These are phyloP conservation scores for Sonneratia caseolaris DNA, from an alignment of 345 rosid species.

Conservation along the genomic window DNA sequence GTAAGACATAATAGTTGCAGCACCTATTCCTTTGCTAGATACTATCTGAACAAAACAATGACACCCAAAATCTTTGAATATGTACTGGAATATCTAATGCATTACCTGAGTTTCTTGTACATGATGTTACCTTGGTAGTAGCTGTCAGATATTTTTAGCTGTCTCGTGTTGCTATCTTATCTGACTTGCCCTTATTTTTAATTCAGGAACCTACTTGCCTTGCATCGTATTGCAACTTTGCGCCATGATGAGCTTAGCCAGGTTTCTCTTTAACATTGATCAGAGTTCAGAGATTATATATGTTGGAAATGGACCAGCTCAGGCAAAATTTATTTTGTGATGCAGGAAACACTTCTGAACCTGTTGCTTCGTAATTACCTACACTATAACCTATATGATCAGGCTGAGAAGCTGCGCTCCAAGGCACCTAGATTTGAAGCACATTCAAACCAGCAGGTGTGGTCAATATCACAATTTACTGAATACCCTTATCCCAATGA, in stretches of 20 bases:
- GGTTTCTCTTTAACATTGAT: slow-evolving; percentile 27
- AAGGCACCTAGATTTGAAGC: slow-evolving; percentile 91
- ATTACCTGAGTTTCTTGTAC: background rate
- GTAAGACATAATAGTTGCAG: slow-evolving; percentile 24
- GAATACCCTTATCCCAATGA: background rate
- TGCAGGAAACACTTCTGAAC: slow-evolving; percentile 88
- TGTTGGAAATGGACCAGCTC: slow-evolving; percentile 11
- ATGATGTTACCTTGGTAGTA: background rate
- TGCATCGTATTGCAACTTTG: slow-evolving; percentile 74
- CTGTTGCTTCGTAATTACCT: slow-evolving; percentile 74
- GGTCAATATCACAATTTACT: background rate
- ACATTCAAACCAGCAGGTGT: slow-evolving; percentile 85
- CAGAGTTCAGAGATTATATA: background rate
- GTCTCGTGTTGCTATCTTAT: background rate
- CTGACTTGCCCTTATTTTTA: background rate
- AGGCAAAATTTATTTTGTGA: slow-evolving; percentile 11
- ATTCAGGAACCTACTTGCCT: slow-evolving; percentile 58
- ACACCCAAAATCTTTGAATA: background rate
- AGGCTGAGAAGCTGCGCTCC: slow-evolving; percentile 82
- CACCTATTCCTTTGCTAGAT: background rate
- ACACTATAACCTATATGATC: slow-evolving; percentile 78
- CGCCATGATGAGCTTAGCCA: slow-evolving; percentile 89
- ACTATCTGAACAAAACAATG: background rate
- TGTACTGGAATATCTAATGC: background rate
- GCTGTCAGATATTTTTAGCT: background rate